Evolutionary conservation across 1,284 basidiomycete species (phyloP), one percentile per base, ranked within the genome.

Genomic region (Melampsora medusae): DNA sequence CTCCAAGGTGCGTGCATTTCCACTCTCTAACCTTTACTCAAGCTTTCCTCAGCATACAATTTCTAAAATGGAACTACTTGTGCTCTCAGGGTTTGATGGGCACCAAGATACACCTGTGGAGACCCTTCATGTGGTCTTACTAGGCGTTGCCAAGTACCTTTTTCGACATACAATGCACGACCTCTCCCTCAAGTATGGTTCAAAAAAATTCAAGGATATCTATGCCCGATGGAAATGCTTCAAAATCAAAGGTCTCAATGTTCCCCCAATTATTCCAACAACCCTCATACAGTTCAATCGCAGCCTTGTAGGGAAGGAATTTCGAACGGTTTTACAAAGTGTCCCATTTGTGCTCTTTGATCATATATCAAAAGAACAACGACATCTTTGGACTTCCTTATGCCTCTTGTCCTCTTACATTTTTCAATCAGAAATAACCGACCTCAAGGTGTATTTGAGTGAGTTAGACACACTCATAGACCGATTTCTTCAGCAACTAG

Each of bases 91-190:
- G n/a, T 73, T 84, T 10, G 81, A 84, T 78, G 80, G 81, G 0
- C 80, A 83, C 69, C 38, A 61, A 14, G 83, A 85, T 69, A 83
- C 83, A 1, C 84, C 83, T 0, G 82, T 84, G 0, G 82, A 85
- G 77, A 81, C 84, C 4, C 79, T 85, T 0, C 84, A 85, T 79
- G 82, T 84, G 0, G 77, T 84, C 9, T 79, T 84, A 0, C 80
- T 84, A 0, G 84, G 84, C 0, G 79, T 84, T 49, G 79, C 84
- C 10, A 85, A 85, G 77, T 85, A 85, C 66, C 80, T 84, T 31
- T 85, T 84, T 84, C 77, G 81, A 0, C 83, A 85, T 77, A 80
- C 79, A 0, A 79, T 85, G 0, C 60, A 77, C 6, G 74, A 78
- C 2, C 78, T 79, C 10, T 79, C 77, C 35, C 53, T 73, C 2